phyloP scores from a whole-genome alignment of 2,329 filamentous ascomycete genomes.

The Myriosclerotinia curreyana region DNA sequence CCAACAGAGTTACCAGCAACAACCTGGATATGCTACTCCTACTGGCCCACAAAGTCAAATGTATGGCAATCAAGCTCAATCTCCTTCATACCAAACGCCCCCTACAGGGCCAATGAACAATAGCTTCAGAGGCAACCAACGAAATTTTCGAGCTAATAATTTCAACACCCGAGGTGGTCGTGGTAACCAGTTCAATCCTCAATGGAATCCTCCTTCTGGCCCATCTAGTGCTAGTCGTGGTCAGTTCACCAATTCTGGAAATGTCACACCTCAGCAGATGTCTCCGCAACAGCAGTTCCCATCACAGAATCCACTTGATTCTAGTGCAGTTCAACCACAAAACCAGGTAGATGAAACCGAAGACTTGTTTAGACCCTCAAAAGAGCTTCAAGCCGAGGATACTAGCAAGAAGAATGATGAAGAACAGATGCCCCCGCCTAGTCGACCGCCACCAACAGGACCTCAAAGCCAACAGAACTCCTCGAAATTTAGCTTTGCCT shows the following conservation, averaged over 20 bases:
- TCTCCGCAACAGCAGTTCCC: slow-evolving; percentile 37
- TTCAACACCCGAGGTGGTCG: slow-evolving; percentile 46
- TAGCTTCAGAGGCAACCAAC: slow-evolving; percentile 48
- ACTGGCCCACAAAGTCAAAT: slow-evolving; percentile 54
- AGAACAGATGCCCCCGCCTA: slow-evolving; percentile 54
- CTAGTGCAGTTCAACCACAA: slow-evolving; percentile 36
- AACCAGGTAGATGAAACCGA: slow-evolving; percentile 50
- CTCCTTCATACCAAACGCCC: slow-evolving; percentile 54
- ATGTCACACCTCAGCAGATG: slow-evolving; percentile 38
- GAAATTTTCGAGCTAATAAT: slow-evolving; percentile 59
- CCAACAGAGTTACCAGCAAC: slow-evolving; percentile 55
- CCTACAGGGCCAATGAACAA: slow-evolving; percentile 54
- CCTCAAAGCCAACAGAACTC: slow-evolving; percentile 41
- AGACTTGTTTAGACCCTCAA: slow-evolving; percentile 60
- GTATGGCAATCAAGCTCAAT: slow-evolving; percentile 45
- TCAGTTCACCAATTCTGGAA: slow-evolving; percentile 43
- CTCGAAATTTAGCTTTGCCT: slow-evolving; percentile 87
- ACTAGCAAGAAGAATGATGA: slow-evolving; percentile 48
- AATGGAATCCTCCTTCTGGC: slow-evolving; percentile 60
- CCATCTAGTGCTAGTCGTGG: slow-evolving; percentile 52
- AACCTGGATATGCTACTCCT: slow-evolving; percentile 52
- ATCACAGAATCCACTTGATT: slow-evolving; percentile 29
- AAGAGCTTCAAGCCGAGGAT: slow-evolving; percentile 65
- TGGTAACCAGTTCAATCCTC: slow-evolving; percentile 59
- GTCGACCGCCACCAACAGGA: slow-evolving; percentile 47